A percentile compares a stretch with the other conserved stretches of the same genome.
Evolutionary conservation across 2,329 filamentous ascomycete genomes (phyloP).

Genomic region (Neoarthrinium moseri): DNA sequence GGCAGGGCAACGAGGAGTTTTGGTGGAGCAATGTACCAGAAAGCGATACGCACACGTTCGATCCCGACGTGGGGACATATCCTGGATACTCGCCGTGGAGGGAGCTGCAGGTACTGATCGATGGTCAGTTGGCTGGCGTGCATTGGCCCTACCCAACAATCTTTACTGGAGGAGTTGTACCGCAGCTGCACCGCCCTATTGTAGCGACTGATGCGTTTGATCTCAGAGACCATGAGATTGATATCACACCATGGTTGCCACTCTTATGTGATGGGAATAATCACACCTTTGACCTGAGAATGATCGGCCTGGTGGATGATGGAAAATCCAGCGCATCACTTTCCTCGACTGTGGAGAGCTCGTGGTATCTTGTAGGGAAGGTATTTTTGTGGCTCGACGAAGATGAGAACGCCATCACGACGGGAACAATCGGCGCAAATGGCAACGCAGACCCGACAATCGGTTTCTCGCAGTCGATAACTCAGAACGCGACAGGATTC

Average conservation of each 20-base stretch:
- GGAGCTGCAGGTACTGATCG: conserved; percentile 75
- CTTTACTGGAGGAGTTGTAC: conserved; percentile 78
- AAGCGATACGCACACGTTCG: conserved; percentile 59
- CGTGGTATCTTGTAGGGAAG: conserved; percentile 78
- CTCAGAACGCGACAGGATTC: conserved; percentile 44
- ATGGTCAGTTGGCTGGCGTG: conserved; percentile 70
- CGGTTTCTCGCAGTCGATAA: conserved; percentile 46
- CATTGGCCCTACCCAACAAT: conserved; percentile 81
- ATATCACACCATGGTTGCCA: conserved; percentile 75
- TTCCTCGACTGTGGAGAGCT: conserved; percentile 56
- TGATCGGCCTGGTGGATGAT: conserved; percentile 63
- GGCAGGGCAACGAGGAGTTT: conserved; percentile 76
- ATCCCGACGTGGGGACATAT: conserved; percentile 51
- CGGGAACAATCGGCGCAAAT: conserved; percentile 37
- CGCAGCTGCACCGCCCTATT: conserved; percentile 74
- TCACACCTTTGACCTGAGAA: conserved; percentile 67
- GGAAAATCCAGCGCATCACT: conserved; percentile 45
- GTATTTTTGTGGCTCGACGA: conserved; percentile 73
- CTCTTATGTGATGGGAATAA: conserved; percentile 62
- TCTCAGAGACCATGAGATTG: conserved; percentile 76
- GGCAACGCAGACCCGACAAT: conserved; percentile 40
- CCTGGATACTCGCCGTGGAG: conserved; percentile 72
- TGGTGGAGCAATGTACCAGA: conserved; percentile 80
- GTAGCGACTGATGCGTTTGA: conserved; percentile 80
- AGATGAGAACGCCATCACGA: conserved; percentile 48